These are phyloP conservation scores for Stagonosporopsis chrysanthemi DNA, from an alignment of 2,329 filamentous ascomycete genomes.

Conservation along the genomic window DNA sequence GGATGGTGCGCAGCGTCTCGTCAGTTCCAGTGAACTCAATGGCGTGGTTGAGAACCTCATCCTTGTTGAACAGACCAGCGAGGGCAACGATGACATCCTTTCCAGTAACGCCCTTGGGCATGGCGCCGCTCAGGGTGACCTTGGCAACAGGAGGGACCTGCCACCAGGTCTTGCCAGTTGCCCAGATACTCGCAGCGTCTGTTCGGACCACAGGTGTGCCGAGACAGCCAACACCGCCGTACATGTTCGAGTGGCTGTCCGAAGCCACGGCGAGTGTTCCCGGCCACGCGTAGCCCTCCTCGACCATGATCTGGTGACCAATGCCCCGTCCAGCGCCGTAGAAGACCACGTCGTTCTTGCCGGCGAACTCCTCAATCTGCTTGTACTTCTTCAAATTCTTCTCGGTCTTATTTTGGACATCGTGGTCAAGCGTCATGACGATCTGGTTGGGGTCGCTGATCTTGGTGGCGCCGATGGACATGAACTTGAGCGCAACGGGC, in stretches of 20 bases:
- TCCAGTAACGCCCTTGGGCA: slow-evolving; percentile 83
- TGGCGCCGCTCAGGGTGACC: slow-evolving; percentile 76
- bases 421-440: slow-evolving; percentile 86
- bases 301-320: slow-evolving; percentile 91
- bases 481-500: slow-evolving; percentile 80
- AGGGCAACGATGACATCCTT: slow-evolving; percentile 95
- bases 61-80: slow-evolving; percentile 83
- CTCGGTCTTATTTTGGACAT: slow-evolving; percentile 83
- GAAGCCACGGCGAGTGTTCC: slow-evolving; percentile 82
- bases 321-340: slow-evolving; percentile 82
- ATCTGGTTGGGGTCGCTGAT: slow-evolving; percentile 76
- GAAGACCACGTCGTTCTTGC: slow-evolving; percentile 77
- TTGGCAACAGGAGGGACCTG: slow-evolving; percentile 85
- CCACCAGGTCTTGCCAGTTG: slow-evolving; percentile 85
- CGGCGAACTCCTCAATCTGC: slow-evolving; percentile 83
- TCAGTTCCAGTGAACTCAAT: slow-evolving; percentile 87
- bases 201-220: slow-evolving; percentile 86
- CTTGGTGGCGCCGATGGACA: slow-evolving; percentile 79
- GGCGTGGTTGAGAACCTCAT: slow-evolving; percentile 88
- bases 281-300: slow-evolving; percentile 85
- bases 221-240: slow-evolving; percentile 78
- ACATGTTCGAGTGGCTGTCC: slow-evolving; percentile 81
- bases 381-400: slow-evolving; percentile 83
- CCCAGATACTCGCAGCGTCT: slow-evolving; percentile 86
- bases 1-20: slow-evolving; percentile 75